Conservation (phyloP, 2,329 filamentous ascomycete species). For the Malbranchea cinnamomea region DNA sequence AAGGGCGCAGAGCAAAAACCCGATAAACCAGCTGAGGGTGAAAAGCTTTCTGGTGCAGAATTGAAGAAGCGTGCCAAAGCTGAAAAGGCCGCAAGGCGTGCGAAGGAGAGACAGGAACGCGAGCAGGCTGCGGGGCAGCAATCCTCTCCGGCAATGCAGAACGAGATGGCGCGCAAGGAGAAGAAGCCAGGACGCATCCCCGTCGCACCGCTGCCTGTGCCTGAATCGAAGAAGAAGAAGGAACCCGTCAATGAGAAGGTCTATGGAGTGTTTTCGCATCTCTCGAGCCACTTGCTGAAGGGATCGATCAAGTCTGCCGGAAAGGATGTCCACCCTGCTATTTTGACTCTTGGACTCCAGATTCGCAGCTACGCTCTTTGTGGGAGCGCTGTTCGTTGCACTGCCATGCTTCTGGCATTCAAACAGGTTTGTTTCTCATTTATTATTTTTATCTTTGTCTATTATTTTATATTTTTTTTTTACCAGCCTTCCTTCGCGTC, state of each 20-base stretch:
- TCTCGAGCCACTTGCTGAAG: conserved; percentile 61
- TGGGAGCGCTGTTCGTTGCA: conserved; percentile 75
- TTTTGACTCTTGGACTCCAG: conserved; percentile 75
- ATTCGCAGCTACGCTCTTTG: conserved; percentile 79
- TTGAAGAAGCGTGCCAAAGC: conserved; percentile 81
- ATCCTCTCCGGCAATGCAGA: conserved; percentile 8
- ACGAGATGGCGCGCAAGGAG: conserved; percentile 14
- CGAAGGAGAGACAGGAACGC: conserved; percentile 46
- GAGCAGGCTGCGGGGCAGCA: conserved; percentile 19
- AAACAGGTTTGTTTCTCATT: conserved; percentile 48
- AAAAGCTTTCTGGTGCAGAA: conserved; percentile 43
- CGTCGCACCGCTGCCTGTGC: conserved; percentile 21
- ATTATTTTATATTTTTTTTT: conserved; percentile 3
- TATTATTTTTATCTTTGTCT: conserved; percentile 1
- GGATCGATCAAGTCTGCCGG: conserved; percentile 44
- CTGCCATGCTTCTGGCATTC: conserved; percentile 77
- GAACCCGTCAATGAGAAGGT: conserved; percentile 43
- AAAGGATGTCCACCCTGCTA: conserved; percentile 69
- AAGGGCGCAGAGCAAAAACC: conserved; percentile 1
- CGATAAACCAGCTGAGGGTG: conserved; percentile 11
- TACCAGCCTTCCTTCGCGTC: too few species aligned
- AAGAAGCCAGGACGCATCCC: conserved; percentile 24
- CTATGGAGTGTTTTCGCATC: conserved; percentile 65
- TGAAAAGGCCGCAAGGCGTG: conserved; percentile 77
- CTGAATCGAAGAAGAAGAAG: conserved; percentile 34